Base-by-base conservation (phyloP, 1,139 yeast species). In the Sugiyamaella pinicola region DNA sequence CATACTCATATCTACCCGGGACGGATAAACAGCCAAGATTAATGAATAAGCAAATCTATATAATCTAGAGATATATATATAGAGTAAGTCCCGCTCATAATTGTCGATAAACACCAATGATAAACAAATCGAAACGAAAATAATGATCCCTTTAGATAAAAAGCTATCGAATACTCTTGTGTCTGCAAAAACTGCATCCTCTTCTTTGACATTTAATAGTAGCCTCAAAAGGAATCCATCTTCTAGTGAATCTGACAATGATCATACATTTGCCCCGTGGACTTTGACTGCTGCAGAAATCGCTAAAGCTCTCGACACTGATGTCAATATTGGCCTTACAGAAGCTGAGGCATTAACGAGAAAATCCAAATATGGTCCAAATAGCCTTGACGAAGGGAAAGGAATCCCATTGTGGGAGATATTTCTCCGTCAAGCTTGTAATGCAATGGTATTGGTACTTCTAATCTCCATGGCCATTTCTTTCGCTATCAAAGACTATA, bases 361-460 rank as follows among this genome's bases (percentile, higher is more conserved):
- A 2, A 61, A 72, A 2, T 59, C 59, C 3, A 56, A 64, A 33
- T 74, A 78, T 65, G 95, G 95, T 5, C 74, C 72, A 35, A 87
- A 87, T 67, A 73, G 73, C 26, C 73, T 85, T 10, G 90, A 89
- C 18, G 84, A 81, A 39, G 86, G 77, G 44, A 76, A 74, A 35
- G 77, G 78, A 40, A 79, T 85, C 55, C 81, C 87, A n/a, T 68
- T 81, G 47, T 58, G 76, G 31, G 74, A 74, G 56, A 86, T 87
- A 47, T 63, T 86, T 46, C 75, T 86, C 52, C 85, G 84, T 58
- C 95, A 87, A 65, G 74, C 83, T 1, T 83, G 84, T 69, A 87
- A 87, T 65, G 95, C 95, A 47, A 86, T 87, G 95, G 83, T 86
- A 43, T 70, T 87, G 60, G 91, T 86, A 13, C 75, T 87, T 61